phyloP scores from a whole-genome alignment of 345 rosid genomes.

The Citropsis articulata region DNA sequence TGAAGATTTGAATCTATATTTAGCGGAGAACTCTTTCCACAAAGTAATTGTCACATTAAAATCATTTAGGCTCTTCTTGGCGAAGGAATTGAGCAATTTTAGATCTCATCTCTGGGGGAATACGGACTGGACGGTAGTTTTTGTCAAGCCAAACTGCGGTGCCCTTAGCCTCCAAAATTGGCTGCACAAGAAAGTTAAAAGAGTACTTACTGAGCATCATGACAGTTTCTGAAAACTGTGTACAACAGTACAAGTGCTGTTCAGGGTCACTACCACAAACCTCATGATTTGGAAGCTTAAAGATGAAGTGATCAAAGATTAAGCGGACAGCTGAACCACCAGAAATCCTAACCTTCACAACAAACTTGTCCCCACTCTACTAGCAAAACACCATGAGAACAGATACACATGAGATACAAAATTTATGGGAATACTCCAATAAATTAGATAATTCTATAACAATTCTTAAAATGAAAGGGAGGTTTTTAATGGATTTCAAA shows the following conservation, averaged over 20 bases:
- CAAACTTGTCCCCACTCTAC: slow-evolving; percentile 74
- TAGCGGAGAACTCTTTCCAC: background rate
- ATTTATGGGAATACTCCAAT: background rate
- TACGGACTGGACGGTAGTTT: slow-evolving; percentile 67
- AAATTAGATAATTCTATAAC: background rate
- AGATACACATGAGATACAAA: background rate
- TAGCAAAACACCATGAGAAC: slow-evolving; percentile 14
- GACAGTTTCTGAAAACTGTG: background rate
- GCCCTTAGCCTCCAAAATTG: slow-evolving; percentile 75
- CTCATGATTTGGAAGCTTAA: slow-evolving; percentile 71
- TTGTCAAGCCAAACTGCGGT: slow-evolving; percentile 80
- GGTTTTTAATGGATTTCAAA: background rate
- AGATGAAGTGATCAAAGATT: slow-evolving; percentile 68
- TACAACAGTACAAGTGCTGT: background rate
- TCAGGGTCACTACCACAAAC: slow-evolving; percentile 27
- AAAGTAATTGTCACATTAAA: background rate
- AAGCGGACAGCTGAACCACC: slow-evolving; percentile 74
- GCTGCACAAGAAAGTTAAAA: slow-evolving; percentile 31
- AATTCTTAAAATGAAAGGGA: background rate
- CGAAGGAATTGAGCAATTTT: slow-evolving; percentile 50
- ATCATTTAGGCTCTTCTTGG: slow-evolving; percentile 37
- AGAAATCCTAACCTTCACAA: slow-evolving; percentile 62
- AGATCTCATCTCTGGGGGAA: slow-evolving; percentile 65
- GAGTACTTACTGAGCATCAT: background rate
- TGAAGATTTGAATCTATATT: background rate